Conservation (phyloP, 2,329 filamentous ascomycete species). For the Juglanconis sp. region DNA sequence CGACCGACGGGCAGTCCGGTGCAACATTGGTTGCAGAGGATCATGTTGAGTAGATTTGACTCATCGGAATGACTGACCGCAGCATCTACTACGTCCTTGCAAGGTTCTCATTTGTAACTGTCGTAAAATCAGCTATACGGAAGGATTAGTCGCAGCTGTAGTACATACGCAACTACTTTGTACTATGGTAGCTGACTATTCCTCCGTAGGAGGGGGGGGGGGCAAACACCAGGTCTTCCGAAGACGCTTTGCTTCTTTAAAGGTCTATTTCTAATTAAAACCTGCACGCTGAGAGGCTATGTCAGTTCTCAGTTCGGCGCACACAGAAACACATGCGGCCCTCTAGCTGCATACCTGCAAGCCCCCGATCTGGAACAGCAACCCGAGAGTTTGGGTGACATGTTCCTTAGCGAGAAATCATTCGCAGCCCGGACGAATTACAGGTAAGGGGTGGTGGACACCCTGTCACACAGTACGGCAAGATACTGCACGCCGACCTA, state of each 20-base stretch:
- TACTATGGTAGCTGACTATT: neutral
- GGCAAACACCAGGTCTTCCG: neutral
- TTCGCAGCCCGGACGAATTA: conserved; percentile 13
- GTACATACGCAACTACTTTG: neutral
- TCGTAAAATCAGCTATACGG: neutral
- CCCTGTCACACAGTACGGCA: conserved; percentile 15
- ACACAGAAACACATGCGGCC: neutral
- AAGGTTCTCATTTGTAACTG: neutral
- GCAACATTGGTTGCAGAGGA: neutral
- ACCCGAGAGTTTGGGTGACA: conserved; percentile 18
- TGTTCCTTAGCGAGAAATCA: conserved; percentile 10
- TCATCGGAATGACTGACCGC: neutral
- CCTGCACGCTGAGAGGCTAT: conserved; percentile 5
- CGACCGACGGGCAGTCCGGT: neutral
- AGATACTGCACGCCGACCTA: neutral
- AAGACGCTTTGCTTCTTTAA: neutral
- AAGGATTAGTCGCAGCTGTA: neutral
- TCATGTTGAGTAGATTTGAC: neutral
- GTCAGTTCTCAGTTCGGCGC: conserved; percentile 8
- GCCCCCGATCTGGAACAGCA: conserved; percentile 18
- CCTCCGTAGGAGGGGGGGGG: neutral
- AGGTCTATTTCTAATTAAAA: neutral
- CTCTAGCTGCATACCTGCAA: conserved; percentile 14
- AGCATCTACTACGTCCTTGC: neutral
- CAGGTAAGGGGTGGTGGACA: neutral